Conservation (phyloP, 1,284 basidiomycete genomes). For the Malassezia psittaci region DNA sequence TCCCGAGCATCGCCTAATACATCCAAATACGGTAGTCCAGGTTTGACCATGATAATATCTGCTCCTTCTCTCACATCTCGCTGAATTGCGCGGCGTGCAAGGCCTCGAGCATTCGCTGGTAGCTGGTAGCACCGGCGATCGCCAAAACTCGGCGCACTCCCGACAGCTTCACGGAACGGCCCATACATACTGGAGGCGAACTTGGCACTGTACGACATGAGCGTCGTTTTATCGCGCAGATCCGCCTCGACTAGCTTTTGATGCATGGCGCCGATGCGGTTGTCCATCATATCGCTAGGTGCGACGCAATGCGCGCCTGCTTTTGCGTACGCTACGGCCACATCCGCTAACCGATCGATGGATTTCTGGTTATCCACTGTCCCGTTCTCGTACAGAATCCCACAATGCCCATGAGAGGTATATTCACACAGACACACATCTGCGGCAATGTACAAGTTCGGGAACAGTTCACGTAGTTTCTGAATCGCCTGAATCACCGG, state of each 20-base stretch:
- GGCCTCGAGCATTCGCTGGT: conserved; percentile 73
- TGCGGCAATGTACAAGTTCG: conserved; percentile 61
- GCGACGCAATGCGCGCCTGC: conserved; percentile 97
- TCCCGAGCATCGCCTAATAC: conserved; percentile 78
- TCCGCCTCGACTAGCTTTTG: conserved; percentile 68
- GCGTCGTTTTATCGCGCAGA: conserved; percentile 59
- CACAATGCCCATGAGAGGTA: conserved; percentile 95
- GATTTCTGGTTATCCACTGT: conserved; percentile 54
- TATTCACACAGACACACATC: conserved; percentile 99
- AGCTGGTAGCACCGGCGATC: conserved; percentile 96
- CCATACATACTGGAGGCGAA: conserved; percentile 95
- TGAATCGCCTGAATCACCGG: conserved; percentile 86
- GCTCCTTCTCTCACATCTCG: conserved; percentile 84
- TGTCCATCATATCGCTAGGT: conserved; percentile 99
- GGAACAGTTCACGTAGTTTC: conserved; percentile 66
- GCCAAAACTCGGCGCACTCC: conserved; percentile 84
- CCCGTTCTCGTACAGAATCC: conserved; percentile 64
- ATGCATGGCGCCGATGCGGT: conserved; percentile 82
- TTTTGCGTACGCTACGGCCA: conserved; percentile 80
- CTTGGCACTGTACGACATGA: conserved; percentile 99
- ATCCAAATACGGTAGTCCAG: conserved; percentile 88
- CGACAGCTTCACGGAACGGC: conserved; percentile 93
- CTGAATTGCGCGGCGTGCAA: conserved; percentile 85
- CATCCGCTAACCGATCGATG: conserved; percentile 74
- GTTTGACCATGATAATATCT: conserved; percentile 99